These are phyloP conservation scores for Oehlia diaphana DNA, from an alignment of 192 early-diverging fungal genomes.

Conservation along the genomic window DNA sequence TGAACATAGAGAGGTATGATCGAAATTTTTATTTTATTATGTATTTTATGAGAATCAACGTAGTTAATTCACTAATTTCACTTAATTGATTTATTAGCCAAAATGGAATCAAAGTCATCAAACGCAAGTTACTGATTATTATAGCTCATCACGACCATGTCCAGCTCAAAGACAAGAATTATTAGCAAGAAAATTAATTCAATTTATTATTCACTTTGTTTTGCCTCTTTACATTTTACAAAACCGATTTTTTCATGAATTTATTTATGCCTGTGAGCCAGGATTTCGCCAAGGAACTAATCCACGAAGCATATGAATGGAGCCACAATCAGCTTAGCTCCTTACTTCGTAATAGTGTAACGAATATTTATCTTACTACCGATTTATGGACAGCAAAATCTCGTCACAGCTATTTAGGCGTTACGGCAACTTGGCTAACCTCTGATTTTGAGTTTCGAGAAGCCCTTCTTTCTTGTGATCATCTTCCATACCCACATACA, in stretches of 20 bases:
- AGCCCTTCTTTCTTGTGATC: not conserved
- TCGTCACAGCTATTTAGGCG: not conserved
- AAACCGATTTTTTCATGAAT: not conserved
- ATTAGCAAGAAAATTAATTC: not conserved
- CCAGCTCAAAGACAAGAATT: not conserved
- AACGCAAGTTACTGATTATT: slow-evolving; percentile 1
- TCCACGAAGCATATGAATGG: not conserved
- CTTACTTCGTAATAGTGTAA: not conserved
- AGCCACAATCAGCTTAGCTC: not conserved
- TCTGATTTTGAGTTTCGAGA: slow-evolving; percentile 3
- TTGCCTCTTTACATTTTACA: not conserved
- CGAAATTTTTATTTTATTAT: too few relatives aligned
- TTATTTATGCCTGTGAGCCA: not conserved
- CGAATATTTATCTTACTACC: not conserved
- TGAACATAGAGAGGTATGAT: too few relatives aligned
- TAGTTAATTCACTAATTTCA: too few relatives aligned
- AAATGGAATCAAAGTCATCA: not conserved
- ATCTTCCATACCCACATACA: not conserved
- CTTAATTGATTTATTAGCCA: not conserved
- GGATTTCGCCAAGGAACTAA: not conserved
- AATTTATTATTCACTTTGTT: slow-evolving; percentile 14
- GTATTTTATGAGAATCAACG: too few relatives aligned
- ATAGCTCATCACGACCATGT: not conserved
- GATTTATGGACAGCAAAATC: not conserved
- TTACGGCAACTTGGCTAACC: not conserved